A percentile compares a stretch with the other conserved stretches of the same genome.
These are phyloP conservation scores for Tuber umbilicatum DNA, from an alignment of 495 filamentous ascomycete genomes.

Conservation along the genomic window DNA sequence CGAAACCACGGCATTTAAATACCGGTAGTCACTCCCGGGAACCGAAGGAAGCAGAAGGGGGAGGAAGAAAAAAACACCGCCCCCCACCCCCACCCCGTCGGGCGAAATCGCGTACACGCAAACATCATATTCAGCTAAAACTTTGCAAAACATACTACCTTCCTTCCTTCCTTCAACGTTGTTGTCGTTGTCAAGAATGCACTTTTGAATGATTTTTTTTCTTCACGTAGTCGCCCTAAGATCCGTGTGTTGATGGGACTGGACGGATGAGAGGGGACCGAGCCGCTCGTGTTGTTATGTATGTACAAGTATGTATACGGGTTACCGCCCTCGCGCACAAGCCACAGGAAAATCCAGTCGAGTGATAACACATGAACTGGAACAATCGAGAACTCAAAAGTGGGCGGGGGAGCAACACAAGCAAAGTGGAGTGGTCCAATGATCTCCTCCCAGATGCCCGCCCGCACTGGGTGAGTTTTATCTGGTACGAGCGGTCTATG, in stretches of 20 bases:
- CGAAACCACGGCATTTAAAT: not conserved
- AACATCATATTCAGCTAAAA: not conserved
- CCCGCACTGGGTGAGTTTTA: not conserved
- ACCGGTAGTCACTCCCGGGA: not conserved
- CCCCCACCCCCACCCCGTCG: not conserved
- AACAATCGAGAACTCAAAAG: not conserved
- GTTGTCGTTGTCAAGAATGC: not conserved
- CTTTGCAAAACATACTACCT: not conserved
- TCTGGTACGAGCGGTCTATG: not conserved
- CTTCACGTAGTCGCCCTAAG: not conserved
- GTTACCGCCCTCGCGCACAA: not conserved
- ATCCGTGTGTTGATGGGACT: not conserved
- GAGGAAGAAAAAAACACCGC: not conserved
- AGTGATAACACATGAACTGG: not conserved
- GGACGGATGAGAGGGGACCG: not conserved
- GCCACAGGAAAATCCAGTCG: not conserved
- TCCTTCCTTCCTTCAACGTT: not conserved
- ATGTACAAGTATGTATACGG: not conserved
- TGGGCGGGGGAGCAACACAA: not conserved
- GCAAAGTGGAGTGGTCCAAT: not conserved
- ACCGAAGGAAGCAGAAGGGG: not conserved
- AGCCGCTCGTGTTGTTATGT: not conserved
- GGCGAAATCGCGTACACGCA: not conserved
- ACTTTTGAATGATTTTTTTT: not conserved
- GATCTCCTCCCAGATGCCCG: not conserved